Conservation (phyloP, 2,329 filamentous ascomycete species). For the Cladophialophora immunda region DNA sequence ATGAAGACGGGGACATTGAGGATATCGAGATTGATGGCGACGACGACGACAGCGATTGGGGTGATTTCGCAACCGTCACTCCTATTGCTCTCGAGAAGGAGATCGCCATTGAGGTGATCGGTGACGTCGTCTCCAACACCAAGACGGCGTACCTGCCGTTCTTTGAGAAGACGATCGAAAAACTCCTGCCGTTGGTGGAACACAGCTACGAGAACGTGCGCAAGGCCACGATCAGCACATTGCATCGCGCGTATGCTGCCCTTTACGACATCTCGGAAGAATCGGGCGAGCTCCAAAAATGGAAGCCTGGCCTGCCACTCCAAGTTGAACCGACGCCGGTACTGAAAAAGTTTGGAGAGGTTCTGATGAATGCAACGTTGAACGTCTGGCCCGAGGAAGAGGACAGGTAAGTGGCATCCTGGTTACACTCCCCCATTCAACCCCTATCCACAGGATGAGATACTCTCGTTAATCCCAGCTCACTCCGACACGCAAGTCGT, state of each 20-base stretch:
- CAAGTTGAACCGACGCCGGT: conserved; percentile 80
- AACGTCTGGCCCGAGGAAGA: conserved; percentile 87
- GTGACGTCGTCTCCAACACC: conserved; percentile 88
- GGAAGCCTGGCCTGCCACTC: conserved; percentile 86
- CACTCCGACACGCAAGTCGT: conserved; percentile 92
- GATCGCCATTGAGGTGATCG: conserved; percentile 92
- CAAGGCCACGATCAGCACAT: conserved; percentile 87
- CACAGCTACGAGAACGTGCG: conserved; percentile 93
- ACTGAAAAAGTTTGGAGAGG: conserved; percentile 83
- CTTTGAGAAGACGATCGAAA: conserved; percentile 86
- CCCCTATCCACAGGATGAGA: conserved; percentile 74
- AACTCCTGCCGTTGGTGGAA: conserved; percentile 80
- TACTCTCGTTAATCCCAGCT: conserved; percentile 96
- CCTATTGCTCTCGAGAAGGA: conserved; percentile 96
- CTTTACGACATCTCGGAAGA: conserved; percentile 89
- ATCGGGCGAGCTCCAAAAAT: conserved; percentile 77
- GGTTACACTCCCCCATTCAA: conserved; percentile 31
- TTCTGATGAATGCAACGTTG: conserved; percentile 84
- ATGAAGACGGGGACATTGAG: conserved; percentile 63
- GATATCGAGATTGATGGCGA: conserved; percentile 72
- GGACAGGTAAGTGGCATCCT: conserved; percentile 78
- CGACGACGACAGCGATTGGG: conserved; percentile 84
- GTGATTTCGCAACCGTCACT: conserved; percentile 83
- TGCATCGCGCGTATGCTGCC: conserved; percentile 93
- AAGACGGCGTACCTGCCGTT: conserved; percentile 82